Evolutionary conservation across 306 rosid species (phyloP).

Genomic region (Vigna nakashimae): DNA sequence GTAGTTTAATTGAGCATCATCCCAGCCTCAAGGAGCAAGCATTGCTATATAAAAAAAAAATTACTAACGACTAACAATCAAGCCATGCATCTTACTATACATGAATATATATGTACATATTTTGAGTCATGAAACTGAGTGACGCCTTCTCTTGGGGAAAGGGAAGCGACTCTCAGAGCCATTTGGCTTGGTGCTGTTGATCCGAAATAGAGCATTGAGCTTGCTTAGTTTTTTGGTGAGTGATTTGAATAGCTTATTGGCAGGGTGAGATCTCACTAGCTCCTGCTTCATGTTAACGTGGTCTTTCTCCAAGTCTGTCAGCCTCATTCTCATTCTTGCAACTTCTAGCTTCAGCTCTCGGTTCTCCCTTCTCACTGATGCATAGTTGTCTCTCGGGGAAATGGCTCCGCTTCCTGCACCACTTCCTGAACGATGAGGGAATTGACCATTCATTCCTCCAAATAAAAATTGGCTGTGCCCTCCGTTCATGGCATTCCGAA

Average conservation of each 20-base stretch:
- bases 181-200: slow-evolving; percentile 57
- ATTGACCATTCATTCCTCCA: slow-evolving; percentile 73
- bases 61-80: slow-evolving; percentile 50
- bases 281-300: slow-evolving; percentile 95
- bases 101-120: slow-evolving; percentile 45
- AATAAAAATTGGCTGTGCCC: slow-evolving; percentile 86
- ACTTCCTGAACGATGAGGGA: slow-evolving; percentile 94
- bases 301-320: slow-evolving; percentile 93
- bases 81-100: slow-evolving; percentile 46
- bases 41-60: background rate
- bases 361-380: slow-evolving; percentile 96
- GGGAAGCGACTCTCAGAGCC: slow-evolving; percentile 74
- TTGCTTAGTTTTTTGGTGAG: slow-evolving; percentile 78
- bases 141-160: slow-evolving; percentile 91
- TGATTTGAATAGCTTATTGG: slow-evolving; percentile 75
- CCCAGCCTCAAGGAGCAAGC: slow-evolving; percentile 40
- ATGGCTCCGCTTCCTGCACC: slow-evolving; percentile 99
- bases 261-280: slow-evolving; percentile 85
- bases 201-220: slow-evolving; percentile 76
- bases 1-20: slow-evolving; percentile 35
- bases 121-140: slow-evolving; percentile 78
- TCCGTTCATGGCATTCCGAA: slow-evolving; percentile 91
- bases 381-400: slow-evolving; percentile 95
- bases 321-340: slow-evolving; percentile 98
- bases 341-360: slow-evolving; percentile 96